A percentile compares a stretch with the other conserved stretches of the same genome.
These are phyloP conservation scores for Trametes pubescens DNA, from an alignment of 1,284 basidiomycete genomes.

Conservation along the genomic window DNA sequence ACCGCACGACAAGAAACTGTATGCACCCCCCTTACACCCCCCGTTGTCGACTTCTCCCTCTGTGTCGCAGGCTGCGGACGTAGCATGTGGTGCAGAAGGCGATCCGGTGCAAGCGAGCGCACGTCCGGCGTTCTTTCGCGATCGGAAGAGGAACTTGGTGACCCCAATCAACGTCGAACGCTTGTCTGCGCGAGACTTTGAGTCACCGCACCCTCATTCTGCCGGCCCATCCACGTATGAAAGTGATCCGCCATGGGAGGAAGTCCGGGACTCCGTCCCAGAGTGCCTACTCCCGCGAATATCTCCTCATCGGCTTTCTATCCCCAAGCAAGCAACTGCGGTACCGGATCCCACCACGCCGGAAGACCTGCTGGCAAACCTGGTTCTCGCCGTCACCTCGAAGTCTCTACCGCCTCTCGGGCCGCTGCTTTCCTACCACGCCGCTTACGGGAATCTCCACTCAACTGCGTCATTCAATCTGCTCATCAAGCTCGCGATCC, in stretches of 20 bases:
- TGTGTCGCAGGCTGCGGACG: not conserved
- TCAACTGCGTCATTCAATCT: conserved; percentile 46
- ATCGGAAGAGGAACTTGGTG: conserved; percentile 7
- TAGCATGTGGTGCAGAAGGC: conserved; percentile 11
- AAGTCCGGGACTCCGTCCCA: conserved; percentile 27
- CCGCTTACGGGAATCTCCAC: conserved; percentile 32
- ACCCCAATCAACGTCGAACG: conserved; percentile 18
- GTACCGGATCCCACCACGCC: conserved; percentile 24
- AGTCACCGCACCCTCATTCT: not conserved
- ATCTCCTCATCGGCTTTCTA: conserved; percentile 11
- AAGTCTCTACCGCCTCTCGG: conserved; percentile 22
- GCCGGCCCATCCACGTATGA: conserved; percentile 18
- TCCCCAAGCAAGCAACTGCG: conserved; percentile 31
- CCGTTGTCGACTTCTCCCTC: not conserved
- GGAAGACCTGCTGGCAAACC: conserved; percentile 52
- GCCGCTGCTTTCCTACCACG: conserved; percentile 33
- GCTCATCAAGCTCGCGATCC: conserved; percentile 44
- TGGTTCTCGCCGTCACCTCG: conserved; percentile 49
- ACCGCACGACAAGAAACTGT: not conserved
- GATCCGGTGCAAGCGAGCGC: conserved; percentile 10
- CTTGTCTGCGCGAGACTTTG: conserved; percentile 12
- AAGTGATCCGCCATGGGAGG: conserved; percentile 37
- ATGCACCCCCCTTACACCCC: conserved; percentile 7
- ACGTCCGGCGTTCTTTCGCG: conserved; percentile 4
- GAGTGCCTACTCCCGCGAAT: conserved; percentile 21